A percentile compares a stretch with the other conserved stretches of the same genome.
Conservation (phyloP, 1,284 basidiomycete genomes). For the Sanghuangporus baumii region DNA sequence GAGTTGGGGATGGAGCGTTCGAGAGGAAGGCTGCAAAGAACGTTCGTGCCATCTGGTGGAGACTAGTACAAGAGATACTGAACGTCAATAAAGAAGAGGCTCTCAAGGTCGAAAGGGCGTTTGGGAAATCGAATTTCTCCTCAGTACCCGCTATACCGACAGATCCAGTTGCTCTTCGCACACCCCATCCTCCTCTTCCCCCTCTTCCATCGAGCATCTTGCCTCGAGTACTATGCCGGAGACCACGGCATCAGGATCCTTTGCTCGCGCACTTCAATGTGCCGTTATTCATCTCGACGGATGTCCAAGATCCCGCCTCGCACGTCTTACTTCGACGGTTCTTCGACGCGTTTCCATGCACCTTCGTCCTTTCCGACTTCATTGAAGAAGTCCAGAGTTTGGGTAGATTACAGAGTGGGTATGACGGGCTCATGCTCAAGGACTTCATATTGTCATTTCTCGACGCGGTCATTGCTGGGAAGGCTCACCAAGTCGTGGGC, state of each 20-base stretch:
- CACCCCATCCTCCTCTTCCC: constrained; percentile 22
- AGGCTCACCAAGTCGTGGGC: constrained; percentile 52
- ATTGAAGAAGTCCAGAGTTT: constrained; percentile 31
- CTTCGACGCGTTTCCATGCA: constrained; percentile 60
- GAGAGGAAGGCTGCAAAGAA: constrained; percentile 35
- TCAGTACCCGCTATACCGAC: constrained; percentile 18
- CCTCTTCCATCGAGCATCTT: constrained; percentile 23
- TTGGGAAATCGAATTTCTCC: constrained; percentile 17
- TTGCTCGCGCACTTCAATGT: constrained; percentile 43
- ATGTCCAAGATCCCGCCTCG: constrained; percentile 40
- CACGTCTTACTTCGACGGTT: constrained; percentile 47
- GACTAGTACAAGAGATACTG: constrained; percentile 42
- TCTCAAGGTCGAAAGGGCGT: constrained; percentile 32
- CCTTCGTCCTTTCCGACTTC: constrained; percentile 62
- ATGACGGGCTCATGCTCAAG: constrained; percentile 48
- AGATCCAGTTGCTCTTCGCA: constrained; percentile 22
- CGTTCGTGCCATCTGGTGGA: constrained; percentile 50
- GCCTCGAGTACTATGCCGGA: constrained; percentile 19
- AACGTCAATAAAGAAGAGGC: constrained; percentile 34
- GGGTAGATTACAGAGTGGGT: constrained; percentile 37
- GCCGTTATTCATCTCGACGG: constrained; percentile 70
- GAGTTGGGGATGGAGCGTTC: constrained; percentile 64
- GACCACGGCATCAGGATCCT: constrained; percentile 27
- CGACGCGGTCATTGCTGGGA: constrained; percentile 62
- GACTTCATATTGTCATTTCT: constrained; percentile 55